These are phyloP conservation scores for Suhomyces tanzawaensis DNA, from an alignment of 805 yeast genomes.

Conservation along the genomic window DNA sequence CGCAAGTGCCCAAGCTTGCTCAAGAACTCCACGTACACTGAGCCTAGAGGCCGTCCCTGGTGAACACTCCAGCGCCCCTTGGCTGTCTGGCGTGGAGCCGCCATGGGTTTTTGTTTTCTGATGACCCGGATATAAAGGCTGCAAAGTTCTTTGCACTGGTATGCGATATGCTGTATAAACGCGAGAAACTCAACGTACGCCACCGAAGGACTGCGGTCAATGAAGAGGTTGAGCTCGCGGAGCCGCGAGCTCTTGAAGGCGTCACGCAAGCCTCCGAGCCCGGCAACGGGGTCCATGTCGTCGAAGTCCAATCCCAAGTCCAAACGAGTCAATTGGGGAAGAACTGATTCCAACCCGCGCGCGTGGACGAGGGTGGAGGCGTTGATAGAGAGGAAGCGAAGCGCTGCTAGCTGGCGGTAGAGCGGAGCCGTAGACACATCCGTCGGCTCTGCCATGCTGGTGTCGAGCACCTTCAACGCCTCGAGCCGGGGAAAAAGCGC, in stretches of 20 bases:
- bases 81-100: background rate
- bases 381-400: constrained; percentile 18
- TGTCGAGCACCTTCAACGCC: constrained; percentile 21
- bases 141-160: constrained; percentile 4
- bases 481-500: constrained; percentile 17
- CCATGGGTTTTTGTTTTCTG: background rate
- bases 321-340: constrained; percentile 13
- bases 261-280: constrained; percentile 5
- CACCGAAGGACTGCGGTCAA: constrained; percentile 14
- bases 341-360: background rate
- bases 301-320: constrained; percentile 21
- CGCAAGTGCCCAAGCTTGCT: background rate
- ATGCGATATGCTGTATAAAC: constrained; percentile 6
- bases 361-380: constrained; percentile 13
- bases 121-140: constrained; percentile 9
- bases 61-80: constrained; percentile 1
- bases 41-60: background rate
- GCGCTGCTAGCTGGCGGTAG: background rate
- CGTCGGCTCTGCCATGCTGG: background rate
- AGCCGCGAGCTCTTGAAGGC: constrained; percentile 2
- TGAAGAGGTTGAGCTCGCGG: constrained; percentile 14
- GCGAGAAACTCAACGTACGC: constrained; percentile 10
- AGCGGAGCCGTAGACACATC: background rate
- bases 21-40: background rate
- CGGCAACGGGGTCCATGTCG: constrained; percentile 10